These are phyloP conservation scores for Macrophomina phaseolina DNA, from an alignment of 2,329 filamentous ascomycete species.

Conservation along the genomic window DNA sequence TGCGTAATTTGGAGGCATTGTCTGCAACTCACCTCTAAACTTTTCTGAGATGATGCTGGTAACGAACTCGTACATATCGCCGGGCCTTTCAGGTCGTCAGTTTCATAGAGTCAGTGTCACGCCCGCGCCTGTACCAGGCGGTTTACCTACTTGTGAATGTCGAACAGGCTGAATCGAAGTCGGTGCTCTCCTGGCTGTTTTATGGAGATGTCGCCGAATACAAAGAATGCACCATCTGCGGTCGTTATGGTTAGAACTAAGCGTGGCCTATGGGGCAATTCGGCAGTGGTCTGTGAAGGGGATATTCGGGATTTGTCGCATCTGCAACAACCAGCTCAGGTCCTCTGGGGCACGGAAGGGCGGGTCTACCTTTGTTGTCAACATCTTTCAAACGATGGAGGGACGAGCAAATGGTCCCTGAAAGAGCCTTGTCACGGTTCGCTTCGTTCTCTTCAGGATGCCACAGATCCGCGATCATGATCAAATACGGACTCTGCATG, in stretches of 20 bases:
- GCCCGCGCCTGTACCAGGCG: not conserved
- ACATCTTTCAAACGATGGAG: constrained; percentile 81
- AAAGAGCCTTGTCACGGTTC: constrained; percentile 58
- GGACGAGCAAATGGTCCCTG: constrained; percentile 79
- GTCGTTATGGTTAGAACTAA: constrained; percentile 20
- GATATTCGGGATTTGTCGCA: not conserved
- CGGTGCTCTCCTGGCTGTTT: constrained; percentile 74
- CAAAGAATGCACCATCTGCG: constrained; percentile 81
- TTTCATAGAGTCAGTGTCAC: not conserved
- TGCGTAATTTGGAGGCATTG: constrained; percentile 19
- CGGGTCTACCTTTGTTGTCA: constrained; percentile 62
- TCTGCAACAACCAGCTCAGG: not conserved
- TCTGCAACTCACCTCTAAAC: constrained; percentile 67
- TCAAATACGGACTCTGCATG: constrained; percentile 69
- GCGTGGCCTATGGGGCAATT: too few species aligned
- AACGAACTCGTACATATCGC: constrained; percentile 48
- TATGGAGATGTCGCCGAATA: constrained; percentile 88
- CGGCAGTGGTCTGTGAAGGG: constrained; percentile 24
- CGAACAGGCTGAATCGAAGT: constrained; percentile 78
- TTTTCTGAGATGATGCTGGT: constrained; percentile 64
- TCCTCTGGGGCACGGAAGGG: not conserved
- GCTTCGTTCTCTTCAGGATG: constrained; percentile 53
- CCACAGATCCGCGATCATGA: constrained; percentile 62
- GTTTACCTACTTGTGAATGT: constrained; percentile 64
- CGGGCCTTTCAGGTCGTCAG: not conserved